A percentile compares a stretch with the other conserved stretches of the same genome.
Conservation (phyloP, 75 land plant species). For the Adiantum capillusveneris region DNA sequence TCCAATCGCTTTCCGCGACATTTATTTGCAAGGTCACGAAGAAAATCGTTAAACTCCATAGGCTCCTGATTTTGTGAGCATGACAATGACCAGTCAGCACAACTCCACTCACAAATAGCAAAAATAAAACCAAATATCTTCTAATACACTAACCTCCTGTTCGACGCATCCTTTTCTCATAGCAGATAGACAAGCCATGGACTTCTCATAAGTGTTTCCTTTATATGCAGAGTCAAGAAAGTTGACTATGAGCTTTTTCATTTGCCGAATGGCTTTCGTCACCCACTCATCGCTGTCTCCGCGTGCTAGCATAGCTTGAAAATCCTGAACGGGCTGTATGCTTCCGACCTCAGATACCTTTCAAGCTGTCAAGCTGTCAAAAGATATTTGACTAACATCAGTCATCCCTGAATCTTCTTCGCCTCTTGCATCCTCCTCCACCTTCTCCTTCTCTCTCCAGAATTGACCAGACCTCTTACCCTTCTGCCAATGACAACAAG, state of each 20-base stretch:
- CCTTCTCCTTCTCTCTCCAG: constrained; percentile 51
- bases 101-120: no score
- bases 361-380: constrained; percentile 12
- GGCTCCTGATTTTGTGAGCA: no score
- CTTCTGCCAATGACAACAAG: no score
- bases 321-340: constrained; percentile 72
- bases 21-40: no score
- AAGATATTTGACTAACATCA: constrained; percentile 8
- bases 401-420: constrained; percentile 11
- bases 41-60: no score
- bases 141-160: no score
- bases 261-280: constrained; percentile 51
- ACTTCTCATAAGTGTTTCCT: constrained; percentile 64
- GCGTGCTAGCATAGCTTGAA: constrained; percentile 74
- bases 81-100: no score
- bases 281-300: constrained; percentile 83
- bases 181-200: constrained; percentile 63
- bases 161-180: constrained; percentile 78
- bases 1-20: no score
- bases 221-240: constrained; percentile 56
- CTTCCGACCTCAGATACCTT: constrained; percentile 63
- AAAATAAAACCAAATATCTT: no score
- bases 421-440: no score
- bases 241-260: constrained; percentile 60
- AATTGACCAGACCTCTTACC: constrained; percentile 39